Percentiles rank a stretch among this genome's conserved stretches.
Evolutionary conservation across 768 basidiomycete genomes (phyloP).

Genomic region (Russula vinacea): DNA sequence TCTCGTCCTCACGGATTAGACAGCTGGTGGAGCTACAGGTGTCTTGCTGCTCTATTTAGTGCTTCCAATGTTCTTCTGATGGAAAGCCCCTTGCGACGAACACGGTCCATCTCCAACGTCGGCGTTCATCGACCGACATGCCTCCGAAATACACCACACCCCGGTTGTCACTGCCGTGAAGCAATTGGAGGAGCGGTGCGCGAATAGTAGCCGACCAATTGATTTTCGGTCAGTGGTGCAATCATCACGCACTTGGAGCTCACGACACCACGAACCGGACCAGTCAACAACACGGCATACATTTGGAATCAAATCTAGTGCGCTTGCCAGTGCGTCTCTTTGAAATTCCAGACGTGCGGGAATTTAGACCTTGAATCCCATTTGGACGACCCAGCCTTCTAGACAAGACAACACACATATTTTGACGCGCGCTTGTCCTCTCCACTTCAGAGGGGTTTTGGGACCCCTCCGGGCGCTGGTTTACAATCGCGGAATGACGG

Average conservation of each 20-base stretch:
- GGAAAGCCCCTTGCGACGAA: background rate
- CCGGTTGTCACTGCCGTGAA: background rate
- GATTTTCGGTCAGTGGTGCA: background rate
- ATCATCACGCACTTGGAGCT: background rate
- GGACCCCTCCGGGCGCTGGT: background rate
- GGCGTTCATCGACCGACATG: conserved; percentile 8
- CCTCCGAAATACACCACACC: background rate
- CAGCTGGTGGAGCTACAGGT: background rate
- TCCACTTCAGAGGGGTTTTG: background rate
- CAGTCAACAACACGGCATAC: conserved; percentile 5
- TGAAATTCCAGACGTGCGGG: background rate
- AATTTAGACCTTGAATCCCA: too few species aligned
- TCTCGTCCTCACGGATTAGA: background rate
- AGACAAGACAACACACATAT: background rate
- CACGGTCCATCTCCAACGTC: background rate
- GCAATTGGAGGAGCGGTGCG: background rate
- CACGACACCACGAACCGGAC: conserved; percentile 15
- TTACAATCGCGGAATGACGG: too few species aligned
- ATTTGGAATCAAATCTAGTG: background rate
- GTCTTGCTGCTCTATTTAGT: background rate
- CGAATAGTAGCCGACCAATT: background rate
- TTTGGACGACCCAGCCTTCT: background rate
- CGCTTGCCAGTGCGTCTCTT: background rate
- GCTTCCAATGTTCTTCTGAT: conserved; percentile 7
- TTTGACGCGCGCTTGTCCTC: background rate